Evolutionary conservation across 139 green algal species (phyloP), one percentile per base, ranked within the genome.

Genomic region (Bryopsis sp.): DNA sequence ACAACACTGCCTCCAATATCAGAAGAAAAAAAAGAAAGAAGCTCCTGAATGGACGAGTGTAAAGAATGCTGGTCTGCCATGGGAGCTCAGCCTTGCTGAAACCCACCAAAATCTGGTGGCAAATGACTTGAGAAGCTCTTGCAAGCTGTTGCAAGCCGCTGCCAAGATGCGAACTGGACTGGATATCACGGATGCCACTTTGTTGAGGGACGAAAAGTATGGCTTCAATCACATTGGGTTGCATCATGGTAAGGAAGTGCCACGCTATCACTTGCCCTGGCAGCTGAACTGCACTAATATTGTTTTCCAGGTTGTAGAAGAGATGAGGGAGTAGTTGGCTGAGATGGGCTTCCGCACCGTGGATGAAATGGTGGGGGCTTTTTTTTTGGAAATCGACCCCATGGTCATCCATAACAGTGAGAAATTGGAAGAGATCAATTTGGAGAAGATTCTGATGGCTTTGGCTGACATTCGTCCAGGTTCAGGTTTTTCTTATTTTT

Each of bases 161-260:
- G 92, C 92, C 7, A 88, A 97, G 85, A 82, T 97, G 78, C 93
- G 95, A 75, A 97, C 89, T 0, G 92, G 92, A 2, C 82, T 85
- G 48, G 92, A 97, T 78, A 84, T 96, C 47, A 80, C 80, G 2
- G 82, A 97, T 24, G 92, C 86, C 2, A 80, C 83, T 26, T 78
- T 97, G 67, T 81, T 97, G 32, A 92, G 92, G 24, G 92, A 90
- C 0, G 92, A 97, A 81, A 92, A 97, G 86, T 97, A 89, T 85
- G 92, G 92, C 32, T 97, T 97, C 78, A 26, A 97, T 97, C 77
- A 88, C 88, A 2, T 76, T 97, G 72, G 90, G 90, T 43, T 96
- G 90, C 81, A 93, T 96, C 84, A 96, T 96, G 91, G 97, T 97
- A 92, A 81, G 92, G 73, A 97, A 97, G 85, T 97, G 92, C 81